phyloP scores from a whole-genome alignment of 148 eudicot species.

The Camellia granthamiana region DNA sequence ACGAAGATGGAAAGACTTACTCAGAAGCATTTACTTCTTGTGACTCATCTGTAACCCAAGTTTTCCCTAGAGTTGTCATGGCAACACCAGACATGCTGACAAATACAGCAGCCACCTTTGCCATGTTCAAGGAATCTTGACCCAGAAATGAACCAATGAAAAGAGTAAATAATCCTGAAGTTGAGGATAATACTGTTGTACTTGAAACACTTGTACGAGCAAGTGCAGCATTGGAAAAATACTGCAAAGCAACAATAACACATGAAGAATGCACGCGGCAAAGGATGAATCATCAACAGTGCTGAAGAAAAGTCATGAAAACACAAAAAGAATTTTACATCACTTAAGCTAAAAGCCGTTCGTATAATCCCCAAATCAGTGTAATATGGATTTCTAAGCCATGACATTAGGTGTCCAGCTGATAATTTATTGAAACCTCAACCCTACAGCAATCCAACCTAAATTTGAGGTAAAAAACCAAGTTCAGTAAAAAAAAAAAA shows the following conservation, averaged over 20 bases:
- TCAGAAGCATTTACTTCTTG: constrained; percentile 43
- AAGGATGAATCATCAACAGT: neutral
- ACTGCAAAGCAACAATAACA: constrained; percentile 51
- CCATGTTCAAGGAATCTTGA: constrained; percentile 82
- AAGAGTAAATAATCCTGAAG: constrained; percentile 94
- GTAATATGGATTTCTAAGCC: neutral
- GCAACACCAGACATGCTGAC: constrained; percentile 94
- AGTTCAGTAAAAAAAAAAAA: neutral
- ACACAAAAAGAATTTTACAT: neutral
- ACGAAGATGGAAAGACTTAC: constrained; percentile 31
- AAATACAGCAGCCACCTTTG: constrained; percentile 86
- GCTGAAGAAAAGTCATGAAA: neutral
- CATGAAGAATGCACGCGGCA: neutral
- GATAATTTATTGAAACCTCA: neutral
- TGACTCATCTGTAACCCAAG: constrained; percentile 89
- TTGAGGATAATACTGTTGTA: constrained; percentile 93
- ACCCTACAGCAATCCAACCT: neutral
- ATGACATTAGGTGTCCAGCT: neutral
- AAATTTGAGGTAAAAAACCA: neutral
- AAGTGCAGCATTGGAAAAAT: constrained; percentile 95
- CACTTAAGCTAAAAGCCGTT: neutral
- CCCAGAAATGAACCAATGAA: constrained; percentile 91
- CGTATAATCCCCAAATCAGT: neutral
- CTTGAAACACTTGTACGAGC: constrained; percentile 99
- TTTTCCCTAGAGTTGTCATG: constrained; percentile 97